A percentile compares a stretch with the other conserved stretches of the same genome.
phyloP scores from a whole-genome alignment of 768 basidiomycete species.

The Lentinula lateritia region DNA sequence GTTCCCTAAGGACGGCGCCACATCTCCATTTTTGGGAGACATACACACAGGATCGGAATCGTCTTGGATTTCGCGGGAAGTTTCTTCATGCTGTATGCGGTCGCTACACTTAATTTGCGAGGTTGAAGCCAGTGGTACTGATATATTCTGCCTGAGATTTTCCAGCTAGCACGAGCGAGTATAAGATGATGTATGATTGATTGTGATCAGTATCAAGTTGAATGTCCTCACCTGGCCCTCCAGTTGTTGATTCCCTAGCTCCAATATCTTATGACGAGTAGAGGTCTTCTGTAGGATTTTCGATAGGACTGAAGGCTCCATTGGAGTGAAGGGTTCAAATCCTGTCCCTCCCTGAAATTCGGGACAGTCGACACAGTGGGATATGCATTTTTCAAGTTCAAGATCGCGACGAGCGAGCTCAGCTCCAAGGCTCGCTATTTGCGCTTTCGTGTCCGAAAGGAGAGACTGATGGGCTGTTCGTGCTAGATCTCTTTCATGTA shows the following conservation, averaged over 20 bases:
- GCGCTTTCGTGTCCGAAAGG: conserved; percentile 30
- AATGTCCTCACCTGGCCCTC: conserved; percentile 24
- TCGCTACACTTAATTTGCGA: background rate
- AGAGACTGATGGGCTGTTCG: conserved; percentile 35
- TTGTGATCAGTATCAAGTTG: too few species aligned
- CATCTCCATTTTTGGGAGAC: background rate
- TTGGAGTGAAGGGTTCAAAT: background rate
- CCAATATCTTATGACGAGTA: conserved; percentile 36
- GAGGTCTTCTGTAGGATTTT: conserved; percentile 31
- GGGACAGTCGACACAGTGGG: conserved; percentile 4
- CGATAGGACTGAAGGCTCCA: conserved; percentile 34
- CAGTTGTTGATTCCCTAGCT: conserved; percentile 36
- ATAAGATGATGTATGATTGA: background rate
- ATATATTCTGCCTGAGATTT: background rate
- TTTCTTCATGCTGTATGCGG: background rate
- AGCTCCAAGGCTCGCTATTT: conserved; percentile 42
- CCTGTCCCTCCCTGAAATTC: conserved; percentile 7
- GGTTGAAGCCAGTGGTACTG: background rate
- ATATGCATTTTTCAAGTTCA: conserved; percentile 37
- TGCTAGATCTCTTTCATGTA: conserved; percentile 39
- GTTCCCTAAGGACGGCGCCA: background rate
- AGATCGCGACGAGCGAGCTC: conserved; percentile 53
- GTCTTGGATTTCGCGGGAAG: background rate
- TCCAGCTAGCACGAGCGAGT: background rate
- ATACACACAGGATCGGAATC: conserved; percentile 7